These are phyloP conservation scores for Coelastrella sp. DNA, from an alignment of 139 green algal genomes.

Conservation along the genomic window DNA sequence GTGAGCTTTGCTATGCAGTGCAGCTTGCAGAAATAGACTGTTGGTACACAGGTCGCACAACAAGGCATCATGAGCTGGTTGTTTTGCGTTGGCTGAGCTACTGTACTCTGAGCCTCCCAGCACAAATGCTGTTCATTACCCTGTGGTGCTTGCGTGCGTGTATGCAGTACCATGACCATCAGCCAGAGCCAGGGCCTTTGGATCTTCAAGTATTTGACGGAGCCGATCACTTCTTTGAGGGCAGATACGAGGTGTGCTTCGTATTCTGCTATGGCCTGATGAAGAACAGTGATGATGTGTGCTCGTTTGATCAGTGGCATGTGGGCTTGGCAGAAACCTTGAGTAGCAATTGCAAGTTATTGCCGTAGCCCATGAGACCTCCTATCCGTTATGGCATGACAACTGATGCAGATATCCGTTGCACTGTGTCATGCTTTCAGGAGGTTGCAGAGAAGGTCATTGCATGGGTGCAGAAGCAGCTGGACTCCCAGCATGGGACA, in stretches of 20 bases:
- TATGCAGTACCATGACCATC: slow-evolving; percentile 4
- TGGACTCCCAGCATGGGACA: not conserved
- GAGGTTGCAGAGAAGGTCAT: slow-evolving; percentile 22
- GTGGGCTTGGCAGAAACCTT: too few species aligned
- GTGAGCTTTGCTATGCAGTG: not conserved
- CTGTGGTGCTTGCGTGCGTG: not conserved
- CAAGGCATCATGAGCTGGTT: too few species aligned
- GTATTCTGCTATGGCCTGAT: too few species aligned
- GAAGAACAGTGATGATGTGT: not conserved
- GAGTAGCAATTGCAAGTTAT: too few species aligned
- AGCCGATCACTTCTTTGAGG: slow-evolving; percentile 44
- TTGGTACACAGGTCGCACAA: too few species aligned
- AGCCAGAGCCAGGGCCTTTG: slow-evolving; percentile 9
- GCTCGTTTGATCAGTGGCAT: too few species aligned
- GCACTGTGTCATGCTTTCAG: not conserved
- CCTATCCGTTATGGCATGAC: too few species aligned
- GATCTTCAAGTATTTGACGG: slow-evolving; percentile 38
- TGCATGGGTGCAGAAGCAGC: slow-evolving; percentile 20
- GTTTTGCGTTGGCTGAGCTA: too few species aligned
- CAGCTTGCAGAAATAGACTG: not conserved
- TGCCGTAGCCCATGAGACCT: too few species aligned
- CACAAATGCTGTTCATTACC: too few species aligned
- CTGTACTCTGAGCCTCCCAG: too few species aligned
- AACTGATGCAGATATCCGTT: too few species aligned
- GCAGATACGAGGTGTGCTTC: not conserved